Conservation (phyloP, 768 basidiomycete species). For the Leucogyrophana mollusca region DNA sequence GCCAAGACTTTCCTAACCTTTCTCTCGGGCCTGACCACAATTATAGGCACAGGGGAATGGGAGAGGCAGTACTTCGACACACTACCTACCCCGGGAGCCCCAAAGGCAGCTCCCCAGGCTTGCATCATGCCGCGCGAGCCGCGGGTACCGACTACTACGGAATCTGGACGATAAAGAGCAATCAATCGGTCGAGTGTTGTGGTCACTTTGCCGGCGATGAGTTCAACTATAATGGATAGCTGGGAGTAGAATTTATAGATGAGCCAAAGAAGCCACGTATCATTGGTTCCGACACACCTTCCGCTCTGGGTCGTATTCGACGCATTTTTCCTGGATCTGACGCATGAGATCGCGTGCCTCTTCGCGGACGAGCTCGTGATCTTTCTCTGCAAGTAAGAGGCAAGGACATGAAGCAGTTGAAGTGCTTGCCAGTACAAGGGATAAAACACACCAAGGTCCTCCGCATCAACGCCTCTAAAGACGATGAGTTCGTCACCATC, state of each 20-base stretch:
- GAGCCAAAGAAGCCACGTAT: neutral
- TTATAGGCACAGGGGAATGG: conserved; percentile 93
- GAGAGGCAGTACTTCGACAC: conserved; percentile 77
- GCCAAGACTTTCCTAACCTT: conserved; percentile 83
- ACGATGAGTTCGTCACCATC: conserved; percentile 93
- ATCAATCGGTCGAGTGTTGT: conserved; percentile 90
- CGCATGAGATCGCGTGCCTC: conserved; percentile 85
- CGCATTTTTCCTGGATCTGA: conserved; percentile 75
- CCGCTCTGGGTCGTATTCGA: conserved; percentile 73
- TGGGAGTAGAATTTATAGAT: conserved; percentile 22
- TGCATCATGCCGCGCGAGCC: conserved; percentile 61
- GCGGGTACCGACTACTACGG: conserved; percentile 89
- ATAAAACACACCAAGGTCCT: conserved; percentile 63
- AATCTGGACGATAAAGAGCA: conserved; percentile 88
- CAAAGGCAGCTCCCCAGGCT: conserved; percentile 49
- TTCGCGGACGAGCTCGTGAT: conserved; percentile 74
- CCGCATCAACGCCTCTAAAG: conserved; percentile 86
- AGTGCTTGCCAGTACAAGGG: neutral
- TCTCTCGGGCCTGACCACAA: conserved; percentile 89
- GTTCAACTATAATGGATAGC: conserved; percentile 92
- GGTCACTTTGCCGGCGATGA: conserved; percentile 88
- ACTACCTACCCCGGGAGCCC: conserved; percentile 57
- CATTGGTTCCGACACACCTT: conserved; percentile 45
- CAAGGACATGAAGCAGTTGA: no score
- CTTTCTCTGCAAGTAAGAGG: conserved; percentile 65